Conservation (phyloP, 805 yeast genomes). For the Wickerhamiella qilinensis region DNA sequence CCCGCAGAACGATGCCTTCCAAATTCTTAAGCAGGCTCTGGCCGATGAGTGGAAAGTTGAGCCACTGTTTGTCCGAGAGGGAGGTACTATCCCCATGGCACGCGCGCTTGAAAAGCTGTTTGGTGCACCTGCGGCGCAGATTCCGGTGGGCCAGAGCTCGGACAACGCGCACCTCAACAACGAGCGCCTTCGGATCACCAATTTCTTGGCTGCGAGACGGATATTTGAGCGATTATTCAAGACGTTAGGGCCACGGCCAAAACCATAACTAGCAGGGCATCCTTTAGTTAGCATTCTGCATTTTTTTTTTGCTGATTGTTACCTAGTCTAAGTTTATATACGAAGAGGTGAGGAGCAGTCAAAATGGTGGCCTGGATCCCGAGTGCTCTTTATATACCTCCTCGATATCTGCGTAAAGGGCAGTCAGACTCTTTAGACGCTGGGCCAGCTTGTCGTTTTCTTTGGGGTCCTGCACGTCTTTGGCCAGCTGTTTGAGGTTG, state of each 20-base stretch:
- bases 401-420: neutral
- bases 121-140: slow-evolving; percentile 80
- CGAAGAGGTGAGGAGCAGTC: too few species aligned
- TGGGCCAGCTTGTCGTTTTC: neutral
- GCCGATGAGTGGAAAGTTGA: slow-evolving; percentile 58
- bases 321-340: too few species aligned
- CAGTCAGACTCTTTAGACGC: neutral
- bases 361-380: too few species aligned
- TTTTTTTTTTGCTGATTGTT: too few species aligned
- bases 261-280: too few species aligned
- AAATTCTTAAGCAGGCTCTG: slow-evolving; percentile 46
- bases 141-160: slow-evolving; percentile 91
- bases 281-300: too few species aligned
- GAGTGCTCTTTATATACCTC: neutral
- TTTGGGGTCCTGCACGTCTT: neutral
- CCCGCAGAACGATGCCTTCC: slow-evolving; percentile 56
- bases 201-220: slow-evolving; percentile 55
- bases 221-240: slow-evolving; percentile 25
- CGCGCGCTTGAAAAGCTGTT: slow-evolving; percentile 70
- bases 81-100: slow-evolving; percentile 90
- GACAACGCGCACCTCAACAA: slow-evolving; percentile 89
- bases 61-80: slow-evolving; percentile 83
- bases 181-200: slow-evolving; percentile 66
- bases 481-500: slow-evolving; percentile 4
- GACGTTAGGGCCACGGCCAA: neutral